A percentile compares a stretch with the other conserved stretches of the same genome.
Conservation (phyloP, 2,329 filamentous ascomycete species). For the Knufia petricola region DNA sequence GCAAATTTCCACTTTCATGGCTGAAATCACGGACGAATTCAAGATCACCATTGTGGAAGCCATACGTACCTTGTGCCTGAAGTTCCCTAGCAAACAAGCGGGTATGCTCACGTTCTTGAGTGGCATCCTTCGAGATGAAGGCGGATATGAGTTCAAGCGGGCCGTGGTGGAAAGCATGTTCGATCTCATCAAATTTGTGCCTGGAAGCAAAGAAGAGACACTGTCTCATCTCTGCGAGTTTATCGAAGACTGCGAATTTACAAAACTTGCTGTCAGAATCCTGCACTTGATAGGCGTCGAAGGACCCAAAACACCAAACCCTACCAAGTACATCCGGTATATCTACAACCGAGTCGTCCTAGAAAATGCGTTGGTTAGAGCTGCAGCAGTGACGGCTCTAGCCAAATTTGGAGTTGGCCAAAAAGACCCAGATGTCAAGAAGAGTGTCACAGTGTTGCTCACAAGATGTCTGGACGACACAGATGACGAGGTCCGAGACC, state of each 20-base stretch:
- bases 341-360: constrained; percentile 98
- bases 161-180: constrained; percentile 99
- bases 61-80: constrained; percentile 89
- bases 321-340: constrained; percentile 97
- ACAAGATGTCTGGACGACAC: constrained; percentile 92
- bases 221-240: constrained; percentile 96
- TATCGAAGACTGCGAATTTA: constrained; percentile 98
- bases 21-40: constrained; percentile 97
- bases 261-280: constrained; percentile 91
- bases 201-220: constrained; percentile 70
- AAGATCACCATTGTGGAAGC: constrained; percentile 99
- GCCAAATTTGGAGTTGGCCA: constrained; percentile 97
- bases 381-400: constrained; percentile 87
- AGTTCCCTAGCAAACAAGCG: constrained; percentile 96
- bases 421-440: constrained; percentile 92
- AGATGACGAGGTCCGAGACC: constrained; percentile 94
- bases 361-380: constrained; percentile 91
- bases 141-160: constrained; percentile 96
- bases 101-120: constrained; percentile 96
- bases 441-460: constrained; percentile 84
- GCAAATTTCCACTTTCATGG: constrained; percentile 97
- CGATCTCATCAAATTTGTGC: constrained; percentile 96
- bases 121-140: constrained; percentile 91
- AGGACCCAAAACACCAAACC: constrained; percentile 87
- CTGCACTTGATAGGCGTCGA: constrained; percentile 88